Base-by-base conservation (phyloP, 2,329 filamentous ascomycete genomes). In the Colletotrichum sublineola region DNA sequence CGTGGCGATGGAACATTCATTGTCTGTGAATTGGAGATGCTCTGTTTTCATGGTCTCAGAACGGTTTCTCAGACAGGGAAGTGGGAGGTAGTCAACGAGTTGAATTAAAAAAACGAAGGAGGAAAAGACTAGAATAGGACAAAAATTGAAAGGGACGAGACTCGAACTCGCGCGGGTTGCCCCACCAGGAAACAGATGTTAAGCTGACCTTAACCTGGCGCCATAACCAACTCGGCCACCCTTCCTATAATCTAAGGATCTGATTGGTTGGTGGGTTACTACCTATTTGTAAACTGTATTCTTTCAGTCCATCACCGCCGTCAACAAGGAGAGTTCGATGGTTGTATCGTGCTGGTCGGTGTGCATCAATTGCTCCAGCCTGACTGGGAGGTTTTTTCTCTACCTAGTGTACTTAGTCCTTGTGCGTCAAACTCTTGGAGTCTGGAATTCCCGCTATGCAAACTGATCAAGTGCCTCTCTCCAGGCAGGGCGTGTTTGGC, bases 261-360 rank as follows among this genome's bases (percentile, higher is more conserved):
- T 53, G 50, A 53, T 53, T 53, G 50, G 50, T 31, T 53, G 44
- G 38, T 9, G 9, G 9, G 5, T 8, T 7, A 2, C 14, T 18
- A 0, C 5, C 1, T 12, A 3, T 6, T 0, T 7, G 2, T 1
- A 2, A 9, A 9, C 18, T 46, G 1, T 24, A 24, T 24, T 1
- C 24, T 1, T 24, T 24, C 24, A 24, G 24, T 24, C 24, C 24
- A 1, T 24, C 24, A 24, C 24, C 24, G 24, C 24, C 24, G 24
- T 24, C 24, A 24, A 24, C 24, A 24, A 24, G 24, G 44, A n/a
- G 20, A 15, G 40, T 42, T 42, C 2, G 15, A 15, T 15, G 14
- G 2, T 3, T 14, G 40, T 6, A 15, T 42, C 24, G 40, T 14
- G 11, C 40, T 24, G 24, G 24, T 42, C 40, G 15, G 40, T 42